A percentile compares a stretch with the other conserved stretches of the same genome.
phyloP scores from a whole-genome alignment of 192 early-diverging fungal species.

The Kickxella alabastrina region DNA sequence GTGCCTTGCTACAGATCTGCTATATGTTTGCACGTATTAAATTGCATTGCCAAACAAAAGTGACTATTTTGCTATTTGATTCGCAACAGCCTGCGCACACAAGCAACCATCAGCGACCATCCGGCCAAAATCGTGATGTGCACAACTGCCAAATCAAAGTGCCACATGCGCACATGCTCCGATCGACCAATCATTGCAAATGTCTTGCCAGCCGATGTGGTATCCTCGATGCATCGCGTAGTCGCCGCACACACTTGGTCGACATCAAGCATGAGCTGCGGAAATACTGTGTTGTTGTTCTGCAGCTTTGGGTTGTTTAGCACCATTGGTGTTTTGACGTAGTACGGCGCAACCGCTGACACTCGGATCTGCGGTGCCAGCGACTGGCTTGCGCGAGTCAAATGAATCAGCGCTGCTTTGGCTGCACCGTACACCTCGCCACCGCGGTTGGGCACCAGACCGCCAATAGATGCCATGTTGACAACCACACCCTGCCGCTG shows the following conservation, averaged over 20 bases:
- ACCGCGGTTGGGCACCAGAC: constrained; percentile 29
- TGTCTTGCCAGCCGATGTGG: constrained; percentile 13
- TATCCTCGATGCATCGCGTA: constrained; percentile 20
- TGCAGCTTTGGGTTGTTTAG: constrained; percentile 39
- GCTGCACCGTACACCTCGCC: constrained; percentile 46
- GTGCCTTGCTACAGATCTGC: too few species aligned
- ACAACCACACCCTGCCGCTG: constrained; percentile 16
- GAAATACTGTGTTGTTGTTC: constrained; percentile 32
- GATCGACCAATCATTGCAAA: constrained; percentile 30
- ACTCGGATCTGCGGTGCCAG: constrained; percentile 31
- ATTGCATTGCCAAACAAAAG: constrained; percentile 9
- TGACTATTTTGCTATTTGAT: neutral
- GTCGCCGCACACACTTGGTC: constrained; percentile 30
- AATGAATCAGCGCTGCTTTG: constrained; percentile 34
- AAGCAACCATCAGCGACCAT: constrained; percentile 16
- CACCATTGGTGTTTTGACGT: constrained; percentile 44
- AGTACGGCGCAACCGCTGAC: constrained; percentile 37
- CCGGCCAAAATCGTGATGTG: constrained; percentile 15
- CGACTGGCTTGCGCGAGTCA: constrained; percentile 28
- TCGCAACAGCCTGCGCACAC: neutral
- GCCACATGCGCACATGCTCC: constrained; percentile 22
- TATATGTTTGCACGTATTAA: constrained; percentile 2
- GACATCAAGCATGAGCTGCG: constrained; percentile 28
- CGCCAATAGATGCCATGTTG: constrained; percentile 44
- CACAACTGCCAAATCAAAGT: constrained; percentile 17